Evolutionary conservation across 768 basidiomycete genomes (phyloP).

Genomic region (Phaffia australis): DNA sequence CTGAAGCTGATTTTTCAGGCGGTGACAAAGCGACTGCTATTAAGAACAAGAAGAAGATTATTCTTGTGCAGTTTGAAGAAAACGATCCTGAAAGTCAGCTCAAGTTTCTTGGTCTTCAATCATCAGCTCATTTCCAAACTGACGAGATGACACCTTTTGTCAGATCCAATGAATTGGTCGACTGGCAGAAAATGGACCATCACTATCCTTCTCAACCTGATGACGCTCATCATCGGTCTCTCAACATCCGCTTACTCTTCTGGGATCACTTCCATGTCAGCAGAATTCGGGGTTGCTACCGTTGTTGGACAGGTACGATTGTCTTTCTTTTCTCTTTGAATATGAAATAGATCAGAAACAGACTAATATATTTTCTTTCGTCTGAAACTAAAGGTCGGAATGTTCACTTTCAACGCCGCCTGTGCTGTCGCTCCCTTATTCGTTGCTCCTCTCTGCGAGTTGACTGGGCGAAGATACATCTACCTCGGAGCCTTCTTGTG

Average conservation of each 20-base stretch:
- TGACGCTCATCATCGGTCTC: constrained; percentile 29
- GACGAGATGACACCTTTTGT: background rate
- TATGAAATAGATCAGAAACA: background rate
- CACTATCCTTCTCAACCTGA: constrained; percentile 23
- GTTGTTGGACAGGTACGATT: constrained; percentile 26
- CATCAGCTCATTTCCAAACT: background rate
- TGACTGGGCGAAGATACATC: constrained; percentile 21
- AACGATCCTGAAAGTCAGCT: constrained; percentile 27
- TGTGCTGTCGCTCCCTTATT: constrained; percentile 10
- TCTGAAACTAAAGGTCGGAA: constrained; percentile 15
- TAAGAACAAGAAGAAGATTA: constrained; percentile 44
- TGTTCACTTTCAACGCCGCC: constrained; percentile 26
- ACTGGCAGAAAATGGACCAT: constrained; percentile 15
- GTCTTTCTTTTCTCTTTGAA: background rate
- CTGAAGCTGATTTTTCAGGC: constrained; percentile 36
- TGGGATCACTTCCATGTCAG: constrained; percentile 24
- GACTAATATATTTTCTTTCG: too few species aligned
- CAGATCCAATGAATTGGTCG: constrained; percentile 21
- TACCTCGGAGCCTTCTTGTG: constrained; percentile 24
- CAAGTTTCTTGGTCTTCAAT: background rate
- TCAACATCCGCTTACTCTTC: constrained; percentile 29
- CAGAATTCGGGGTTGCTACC: constrained; percentile 27
- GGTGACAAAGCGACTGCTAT: constrained; percentile 95
- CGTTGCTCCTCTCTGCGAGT: constrained; percentile 21
- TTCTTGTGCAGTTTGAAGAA: constrained; percentile 29